Conservation (phyloP, 2,329 filamentous ascomycete genomes). For the Sporothrix mexicana region DNA sequence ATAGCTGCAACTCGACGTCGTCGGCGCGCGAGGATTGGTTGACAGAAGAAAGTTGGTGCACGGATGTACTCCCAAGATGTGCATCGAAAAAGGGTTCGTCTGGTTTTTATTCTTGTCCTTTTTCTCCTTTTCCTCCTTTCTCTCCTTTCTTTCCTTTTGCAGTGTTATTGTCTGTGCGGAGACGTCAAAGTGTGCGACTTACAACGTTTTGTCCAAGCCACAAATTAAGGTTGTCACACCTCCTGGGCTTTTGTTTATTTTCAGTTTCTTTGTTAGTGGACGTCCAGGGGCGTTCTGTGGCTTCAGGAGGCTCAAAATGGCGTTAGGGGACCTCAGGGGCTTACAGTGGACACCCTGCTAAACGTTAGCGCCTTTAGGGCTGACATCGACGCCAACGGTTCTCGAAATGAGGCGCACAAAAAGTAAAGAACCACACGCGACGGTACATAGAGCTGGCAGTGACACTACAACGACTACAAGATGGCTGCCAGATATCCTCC, state of each 20-base stretch:
- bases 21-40: background rate
- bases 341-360: background rate
- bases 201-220: too few species aligned
- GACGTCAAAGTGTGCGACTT: background rate
- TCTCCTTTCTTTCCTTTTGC: background rate
- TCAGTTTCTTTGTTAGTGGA: background rate
- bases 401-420: background rate
- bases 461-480: too few species aligned
- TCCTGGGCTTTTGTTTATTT: background rate
- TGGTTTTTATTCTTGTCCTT: background rate
- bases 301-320: too few species aligned
- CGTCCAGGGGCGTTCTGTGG: background rate
- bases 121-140: background rate
- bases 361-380: background rate
- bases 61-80: background rate
- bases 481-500: background rate
- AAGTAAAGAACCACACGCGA: background rate
- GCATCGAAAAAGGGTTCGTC: conserved; percentile 6
- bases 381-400: background rate
- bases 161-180: background rate
- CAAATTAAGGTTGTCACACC: background rate
- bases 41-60: background rate
- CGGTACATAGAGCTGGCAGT: too few species aligned
- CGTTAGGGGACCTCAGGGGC: background rate
- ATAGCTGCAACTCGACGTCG: background rate